Evolutionary conservation across 257 asterid species (phyloP).

Genomic region (Primulina eburnea): DNA sequence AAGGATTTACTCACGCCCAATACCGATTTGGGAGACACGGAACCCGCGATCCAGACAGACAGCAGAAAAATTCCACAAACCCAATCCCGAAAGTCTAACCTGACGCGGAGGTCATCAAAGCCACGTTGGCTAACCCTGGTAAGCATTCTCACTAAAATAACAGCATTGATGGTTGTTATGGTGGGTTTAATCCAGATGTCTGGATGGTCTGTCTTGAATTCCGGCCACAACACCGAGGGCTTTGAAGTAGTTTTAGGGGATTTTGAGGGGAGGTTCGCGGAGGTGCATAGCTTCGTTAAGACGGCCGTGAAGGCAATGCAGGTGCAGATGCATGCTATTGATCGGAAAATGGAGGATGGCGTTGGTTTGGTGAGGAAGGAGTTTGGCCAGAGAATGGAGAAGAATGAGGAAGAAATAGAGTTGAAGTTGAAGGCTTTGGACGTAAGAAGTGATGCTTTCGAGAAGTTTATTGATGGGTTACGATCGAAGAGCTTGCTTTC

Average conservation of each 20-base stretch:
- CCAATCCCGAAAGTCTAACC: conserved; percentile 32
- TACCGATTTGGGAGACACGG: conserved; percentile 36
- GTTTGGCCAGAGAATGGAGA: conserved; percentile 45
- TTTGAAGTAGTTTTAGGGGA: conserved; percentile 45
- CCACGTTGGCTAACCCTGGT: conserved; percentile 68
- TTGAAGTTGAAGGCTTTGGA: conserved; percentile 63
- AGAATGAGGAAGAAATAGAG: conserved; percentile 37
- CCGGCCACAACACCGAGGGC: conserved; percentile 32
- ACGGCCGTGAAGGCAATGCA: conserved; percentile 65
- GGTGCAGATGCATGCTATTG: conserved; percentile 72
- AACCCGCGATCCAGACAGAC: conserved; percentile 35
- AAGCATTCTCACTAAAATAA: conserved; percentile 58
- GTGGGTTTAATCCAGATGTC: conserved; percentile 53
- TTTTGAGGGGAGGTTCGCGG: conserved; percentile 53
- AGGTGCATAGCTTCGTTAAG: conserved; percentile 53
- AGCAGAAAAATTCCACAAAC: conserved; percentile 35
- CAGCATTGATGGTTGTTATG: conserved; percentile 43
- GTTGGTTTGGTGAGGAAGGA: conserved; percentile 51
- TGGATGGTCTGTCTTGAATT: conserved; percentile 39
- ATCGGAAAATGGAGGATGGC: conserved; percentile 48
- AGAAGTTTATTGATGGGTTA: conserved; percentile 59
- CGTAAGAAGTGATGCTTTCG: conserved; percentile 51
- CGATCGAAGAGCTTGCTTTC: conserved; percentile 44
- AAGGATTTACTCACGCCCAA: conserved; percentile 28
- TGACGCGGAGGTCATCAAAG: conserved; percentile 43